Evolutionary conservation across 495 filamentous ascomycete genomes (phyloP).

Genomic region (Aspergillus leporis): DNA sequence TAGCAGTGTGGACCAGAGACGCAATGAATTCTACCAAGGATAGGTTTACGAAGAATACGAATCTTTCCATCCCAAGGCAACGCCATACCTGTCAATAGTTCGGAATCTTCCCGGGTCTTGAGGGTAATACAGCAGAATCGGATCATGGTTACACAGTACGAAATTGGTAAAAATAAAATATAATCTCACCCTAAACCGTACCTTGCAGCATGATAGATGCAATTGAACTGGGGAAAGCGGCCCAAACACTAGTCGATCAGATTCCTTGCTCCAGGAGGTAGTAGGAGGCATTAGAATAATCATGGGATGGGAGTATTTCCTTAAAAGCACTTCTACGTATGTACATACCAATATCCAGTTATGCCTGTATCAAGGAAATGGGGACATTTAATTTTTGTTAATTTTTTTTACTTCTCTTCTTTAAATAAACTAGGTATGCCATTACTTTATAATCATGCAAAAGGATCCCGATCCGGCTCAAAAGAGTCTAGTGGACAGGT

Average conservation of each 20-base stretch:
- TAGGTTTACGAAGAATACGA: not conserved
- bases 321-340: too few relatives aligned
- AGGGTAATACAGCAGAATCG: not conserved
- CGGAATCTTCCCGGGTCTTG: not conserved
- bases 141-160: not conserved
- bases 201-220: constrained; percentile 8
- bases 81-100: not conserved
- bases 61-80: not conserved
- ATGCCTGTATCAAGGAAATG: too few relatives aligned
- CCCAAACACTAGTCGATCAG: not conserved
- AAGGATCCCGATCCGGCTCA: not conserved
- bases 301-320: too few relatives aligned
- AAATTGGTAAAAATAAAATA: not conserved
- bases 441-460: not conserved
- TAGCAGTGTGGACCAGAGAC: constrained; percentile 1
- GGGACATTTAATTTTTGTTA: too few relatives aligned
- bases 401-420: not conserved
- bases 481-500: not conserved
- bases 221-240: not conserved
- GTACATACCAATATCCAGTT: too few relatives aligned
- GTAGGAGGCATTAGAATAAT: too few relatives aligned
- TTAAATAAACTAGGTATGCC: too few relatives aligned
- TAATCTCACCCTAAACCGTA: not conserved
- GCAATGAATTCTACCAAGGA: not conserved
- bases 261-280: not conserved